Percentiles rank a stretch among this genome's conserved stretches.
phyloP scores from a whole-genome alignment of 2,329 filamentous ascomycete genomes.

The Neofusicoccum parvum region DNA sequence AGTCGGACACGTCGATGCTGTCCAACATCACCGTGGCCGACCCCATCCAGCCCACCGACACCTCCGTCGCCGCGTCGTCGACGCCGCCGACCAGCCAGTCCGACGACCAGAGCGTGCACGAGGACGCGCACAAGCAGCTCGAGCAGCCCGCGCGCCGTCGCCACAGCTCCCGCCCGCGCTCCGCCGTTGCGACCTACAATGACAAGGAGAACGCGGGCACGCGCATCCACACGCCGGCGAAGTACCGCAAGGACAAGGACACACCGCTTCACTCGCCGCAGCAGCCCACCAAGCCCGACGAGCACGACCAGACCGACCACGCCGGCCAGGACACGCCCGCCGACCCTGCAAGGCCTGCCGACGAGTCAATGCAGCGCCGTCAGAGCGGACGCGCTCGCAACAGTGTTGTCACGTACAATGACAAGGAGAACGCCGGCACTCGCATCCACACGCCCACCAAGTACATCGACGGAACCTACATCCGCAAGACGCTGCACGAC shows the following conservation, averaged over 20 bases:
- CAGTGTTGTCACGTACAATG: slow-evolving; percentile 67
- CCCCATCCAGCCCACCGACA: slow-evolving; percentile 34
- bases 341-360: slow-evolving; percentile 26
- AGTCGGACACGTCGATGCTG: slow-evolving; percentile 38
- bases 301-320: slow-evolving; percentile 31
- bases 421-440: slow-evolving; percentile 64
- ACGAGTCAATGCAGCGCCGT: slow-evolving; percentile 30
- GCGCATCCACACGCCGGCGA: slow-evolving; percentile 58
- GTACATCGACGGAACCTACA: slow-evolving; percentile 33
- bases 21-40: slow-evolving; percentile 45
- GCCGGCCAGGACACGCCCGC: slow-evolving; percentile 23
- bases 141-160: slow-evolving; percentile 17
- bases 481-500: slow-evolving; percentile 28
- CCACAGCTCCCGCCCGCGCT: slow-evolving; percentile 59
- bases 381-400: slow-evolving; percentile 59
- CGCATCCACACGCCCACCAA: slow-evolving; percentile 58
- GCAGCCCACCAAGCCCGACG: background rate
- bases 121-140: slow-evolving; percentile 30
- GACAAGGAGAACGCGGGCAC: slow-evolving; percentile 65
- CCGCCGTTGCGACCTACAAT: slow-evolving; percentile 66
- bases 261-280: slow-evolving; percentile 11
- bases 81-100: slow-evolving; percentile 69
- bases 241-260: slow-evolving; percentile 36
- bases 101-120: slow-evolving; percentile 60
- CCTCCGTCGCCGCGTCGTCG: slow-evolving; percentile 56